Evolutionary conservation across 805 yeast genomes (phyloP).

Genomic region (Torulaspora delbrueckii): DNA sequence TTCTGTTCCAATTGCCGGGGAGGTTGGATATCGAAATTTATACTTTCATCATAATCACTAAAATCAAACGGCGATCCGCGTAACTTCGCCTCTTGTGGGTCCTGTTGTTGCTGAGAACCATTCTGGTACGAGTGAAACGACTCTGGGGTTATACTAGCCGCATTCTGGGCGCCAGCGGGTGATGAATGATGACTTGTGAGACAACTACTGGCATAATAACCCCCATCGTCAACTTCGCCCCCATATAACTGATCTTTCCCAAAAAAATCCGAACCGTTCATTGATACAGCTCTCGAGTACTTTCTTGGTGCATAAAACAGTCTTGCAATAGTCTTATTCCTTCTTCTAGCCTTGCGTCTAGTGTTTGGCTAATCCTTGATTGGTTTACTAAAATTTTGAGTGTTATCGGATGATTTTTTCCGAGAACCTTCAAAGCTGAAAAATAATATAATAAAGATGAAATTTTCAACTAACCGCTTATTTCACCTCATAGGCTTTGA

Average conservation of each 20-base stretch:
- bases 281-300: not conserved
- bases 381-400: too few species aligned
- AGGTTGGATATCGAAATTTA: not conserved
- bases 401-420: too few species aligned
- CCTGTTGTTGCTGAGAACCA: conserved; percentile 7
- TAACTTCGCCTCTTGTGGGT: not conserved
- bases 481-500: too few species aligned
- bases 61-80: conserved; percentile 11
- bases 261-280: conserved; percentile 6
- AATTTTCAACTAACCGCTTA: too few species aligned
- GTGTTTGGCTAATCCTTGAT: too few species aligned
- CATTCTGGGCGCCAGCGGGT: conserved; percentile 1
- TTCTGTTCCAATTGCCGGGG: not conserved
- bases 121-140: conserved; percentile 16
- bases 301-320: not conserved
- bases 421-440: too few species aligned
- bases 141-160: conserved; percentile 16
- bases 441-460: too few species aligned
- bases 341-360: not conserved
- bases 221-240: not conserved
- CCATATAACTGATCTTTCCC: not conserved
- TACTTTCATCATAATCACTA: conserved; percentile 10
- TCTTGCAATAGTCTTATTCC: not conserved
- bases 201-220: conserved; percentile 2
- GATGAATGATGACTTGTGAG: conserved; percentile 3